Evolutionary conservation across 164 flowering plant genomes (phyloP), one percentile per base, ranked within the genome.

Genomic region (Taxillus chinensis): DNA sequence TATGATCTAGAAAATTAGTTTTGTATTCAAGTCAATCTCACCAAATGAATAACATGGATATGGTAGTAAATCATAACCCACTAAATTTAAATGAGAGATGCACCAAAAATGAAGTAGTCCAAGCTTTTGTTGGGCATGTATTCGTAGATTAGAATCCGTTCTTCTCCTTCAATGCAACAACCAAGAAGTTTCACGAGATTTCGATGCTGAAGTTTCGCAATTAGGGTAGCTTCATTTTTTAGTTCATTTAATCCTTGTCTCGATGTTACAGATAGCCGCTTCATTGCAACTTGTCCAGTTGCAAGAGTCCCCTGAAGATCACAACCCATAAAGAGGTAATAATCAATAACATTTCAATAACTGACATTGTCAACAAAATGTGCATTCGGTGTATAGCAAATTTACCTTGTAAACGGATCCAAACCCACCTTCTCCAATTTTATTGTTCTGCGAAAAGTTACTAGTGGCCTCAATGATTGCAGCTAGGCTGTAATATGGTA

Each of bases 171-270:
- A 49, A 70, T 65, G 68, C 80, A 78, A 55, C 27, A 27, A 27
- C 27, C 27, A 27, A 27, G 27, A 27, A 27, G 27, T 27, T 27
- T 27, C 27, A 27, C 75, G 52, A 81, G 85, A 62, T 81, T 81
- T 50, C 82, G 67, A 64, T 81, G 80, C 59, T 81, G 81, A 57
- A 81, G 75, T 51, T 74, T 71, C 2, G 78, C 73, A 48, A 75
- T 75, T 27, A 73, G 55, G 8, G 10, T 57, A 8, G 73, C 73
- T 63, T 79, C 85, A 56, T 71, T 81, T 39, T 67, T 77, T 61
- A 79, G 72, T 56, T 79, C 78, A 2, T 61, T 57, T 2, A 55
- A 0, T 8, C 82, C 82, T 67, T 79, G 83, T 12, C 72, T 57
- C 0, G 80, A 79, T 41, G 40, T 60, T 10, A 12, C 66, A 3